Evolutionary conservation across 2,329 filamentous ascomycete species (phyloP).

Genomic region (Sporothrix inflata): DNA sequence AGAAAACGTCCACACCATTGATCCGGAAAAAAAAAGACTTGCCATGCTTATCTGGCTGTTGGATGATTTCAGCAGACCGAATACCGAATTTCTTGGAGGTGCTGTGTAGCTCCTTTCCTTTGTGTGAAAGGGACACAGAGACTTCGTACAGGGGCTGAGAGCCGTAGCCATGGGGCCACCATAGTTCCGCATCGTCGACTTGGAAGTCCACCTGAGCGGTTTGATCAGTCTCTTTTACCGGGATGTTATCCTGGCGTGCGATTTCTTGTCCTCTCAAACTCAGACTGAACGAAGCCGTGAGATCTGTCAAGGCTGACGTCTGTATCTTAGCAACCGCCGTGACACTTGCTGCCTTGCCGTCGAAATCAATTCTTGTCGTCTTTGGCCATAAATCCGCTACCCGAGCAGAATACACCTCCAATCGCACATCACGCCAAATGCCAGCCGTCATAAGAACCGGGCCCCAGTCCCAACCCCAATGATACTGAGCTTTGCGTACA

Average conservation of each 20-base stretch:
- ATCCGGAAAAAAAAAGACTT: constrained; percentile 78
- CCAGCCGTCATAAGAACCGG: constrained; percentile 68
- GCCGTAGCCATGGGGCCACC: constrained; percentile 79
- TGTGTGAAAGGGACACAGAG: constrained; percentile 59
- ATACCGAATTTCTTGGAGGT: constrained; percentile 68
- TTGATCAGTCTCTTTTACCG: constrained; percentile 44
- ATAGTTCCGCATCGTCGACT: constrained; percentile 65
- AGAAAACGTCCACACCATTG: constrained; percentile 77
- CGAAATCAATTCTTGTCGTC: constrained; percentile 59
- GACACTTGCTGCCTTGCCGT: constrained; percentile 51
- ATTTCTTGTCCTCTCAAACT: neutral
- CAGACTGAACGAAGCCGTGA: constrained; percentile 10
- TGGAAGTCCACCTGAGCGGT: constrained; percentile 51
- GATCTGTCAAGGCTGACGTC: constrained; percentile 39
- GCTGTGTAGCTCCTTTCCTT: constrained; percentile 52
- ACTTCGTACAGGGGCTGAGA: constrained; percentile 73
- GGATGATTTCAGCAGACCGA: constrained; percentile 64
- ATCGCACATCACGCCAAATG: constrained; percentile 71
- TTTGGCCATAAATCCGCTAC: constrained; percentile 68
- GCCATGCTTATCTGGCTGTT: constrained; percentile 64
- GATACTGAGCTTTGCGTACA: constrained; percentile 69
- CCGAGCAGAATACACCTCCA: constrained; percentile 71
- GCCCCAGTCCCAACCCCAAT: constrained; percentile 78
- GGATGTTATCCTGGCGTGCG: neutral
- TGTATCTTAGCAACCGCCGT: constrained; percentile 56